phyloP scores from a whole-genome alignment of 495 filamentous ascomycete species.

The Apodospora peruviana region DNA sequence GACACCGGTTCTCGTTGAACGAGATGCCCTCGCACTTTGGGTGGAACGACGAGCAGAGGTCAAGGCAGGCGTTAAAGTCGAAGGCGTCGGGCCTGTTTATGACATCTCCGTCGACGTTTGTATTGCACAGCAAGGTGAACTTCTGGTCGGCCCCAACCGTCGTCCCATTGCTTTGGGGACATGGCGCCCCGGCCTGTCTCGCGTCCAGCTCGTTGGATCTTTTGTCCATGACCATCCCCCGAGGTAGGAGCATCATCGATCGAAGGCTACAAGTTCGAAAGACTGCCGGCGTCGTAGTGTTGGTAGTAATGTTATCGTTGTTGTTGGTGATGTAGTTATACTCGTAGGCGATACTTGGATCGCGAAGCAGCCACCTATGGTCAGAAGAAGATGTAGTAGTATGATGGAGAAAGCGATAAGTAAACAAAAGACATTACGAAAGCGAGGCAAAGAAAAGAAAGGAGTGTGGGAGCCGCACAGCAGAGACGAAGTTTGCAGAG shows the following conservation, averaged over 20 bases:
- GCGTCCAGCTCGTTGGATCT: not conserved
- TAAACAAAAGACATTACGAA: slow-evolving; percentile 16
- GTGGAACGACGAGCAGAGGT: slow-evolving; percentile 29
- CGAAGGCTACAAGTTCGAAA: not conserved
- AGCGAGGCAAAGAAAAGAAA: no score
- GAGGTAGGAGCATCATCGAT: slow-evolving; percentile 12
- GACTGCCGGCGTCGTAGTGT: not conserved
- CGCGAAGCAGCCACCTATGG: not conserved
- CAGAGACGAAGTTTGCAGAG: slow-evolving; percentile 9
- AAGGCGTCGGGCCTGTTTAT: slow-evolving; percentile 18
- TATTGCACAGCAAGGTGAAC: slow-evolving; percentile 30
- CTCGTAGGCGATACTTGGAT: no score
- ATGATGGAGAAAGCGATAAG: not conserved
- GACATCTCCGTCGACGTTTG: slow-evolving; percentile 19
- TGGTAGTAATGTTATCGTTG: not conserved
- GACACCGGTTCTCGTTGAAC: slow-evolving; percentile 19
- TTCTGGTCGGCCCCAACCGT: slow-evolving; percentile 23
- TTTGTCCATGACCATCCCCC: slow-evolving; percentile 1
- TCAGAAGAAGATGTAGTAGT: slow-evolving; percentile 2
- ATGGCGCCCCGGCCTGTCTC: slow-evolving; percentile 13
- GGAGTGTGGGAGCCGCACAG: slow-evolving; percentile 6
- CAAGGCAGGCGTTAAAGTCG: slow-evolving; percentile 22
- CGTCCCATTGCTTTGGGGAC: slow-evolving; percentile 28
- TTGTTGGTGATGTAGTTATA: not conserved
- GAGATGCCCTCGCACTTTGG: slow-evolving; percentile 28